Evolutionary conservation across 2,329 filamentous ascomycete species (phyloP), one percentile per base, ranked within the genome.

Genomic region (Penicillium digitatum): DNA sequence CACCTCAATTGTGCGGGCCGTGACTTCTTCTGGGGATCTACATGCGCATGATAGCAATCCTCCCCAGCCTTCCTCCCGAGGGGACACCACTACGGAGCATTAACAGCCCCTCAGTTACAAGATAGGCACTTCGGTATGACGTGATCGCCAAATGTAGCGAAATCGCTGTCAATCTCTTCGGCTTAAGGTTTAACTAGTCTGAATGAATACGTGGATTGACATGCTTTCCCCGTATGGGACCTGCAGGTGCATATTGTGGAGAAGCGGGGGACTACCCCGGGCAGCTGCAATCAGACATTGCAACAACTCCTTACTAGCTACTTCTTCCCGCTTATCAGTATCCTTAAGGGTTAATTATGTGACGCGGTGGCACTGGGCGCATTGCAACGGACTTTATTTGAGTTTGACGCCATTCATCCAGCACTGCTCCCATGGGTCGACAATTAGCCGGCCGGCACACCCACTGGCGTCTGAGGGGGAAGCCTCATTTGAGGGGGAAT

Each of bases 361-460:
- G 39, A 43, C 4, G 20, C 20, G 18, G 32, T 38, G 52, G 46
- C 12, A 38, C 38, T 18, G 8, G 5, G 5, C 7, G 4, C 16
- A 12, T 37, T 39, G 7, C 29, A 32, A 34, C 22, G 27, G n/a
- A 32, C 7, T 27, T 14, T 3, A 45, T 39, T 51, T 51, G 27
- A 37, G 49, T 26, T 51, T 45, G 20, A 34, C 20, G 20, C 52
- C 27, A 50, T 32, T 20, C 20, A 31, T 22, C 9, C 29, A 27
- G n/a, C 26, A 18, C 18, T 44, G 16, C 12, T 45, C 9, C 47
- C 39, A 51, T 51, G 39, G 38, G 3, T 26, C 26, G 34, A 45
- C n/a, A 34, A 48, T 48, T 42, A 42, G 22, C 48, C 46, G 52
- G 22, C 48, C 46, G 52, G 29, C n/a, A 32, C 24, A 54, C 27